These are phyloP conservation scores for Eucalyptus sp. DNA, from an alignment of 345 rosid genomes.

Conservation along the genomic window DNA sequence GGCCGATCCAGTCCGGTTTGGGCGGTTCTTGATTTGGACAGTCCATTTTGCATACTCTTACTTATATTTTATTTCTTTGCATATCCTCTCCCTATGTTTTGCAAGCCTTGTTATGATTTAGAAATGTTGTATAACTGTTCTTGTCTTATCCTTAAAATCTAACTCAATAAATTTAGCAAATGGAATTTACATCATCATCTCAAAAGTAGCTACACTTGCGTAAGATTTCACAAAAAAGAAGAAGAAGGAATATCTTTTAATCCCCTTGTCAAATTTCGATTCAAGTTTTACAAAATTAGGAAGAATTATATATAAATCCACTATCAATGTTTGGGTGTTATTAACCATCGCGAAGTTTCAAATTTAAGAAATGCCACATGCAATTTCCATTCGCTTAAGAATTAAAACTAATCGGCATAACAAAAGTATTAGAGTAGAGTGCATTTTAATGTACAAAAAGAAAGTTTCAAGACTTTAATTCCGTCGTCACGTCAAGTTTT, in stretches of 20 bases:
- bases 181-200: background rate
- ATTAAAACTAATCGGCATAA: background rate
- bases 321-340: background rate
- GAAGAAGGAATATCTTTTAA: background rate
- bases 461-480: background rate
- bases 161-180: background rate
- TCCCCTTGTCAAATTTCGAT: background rate
- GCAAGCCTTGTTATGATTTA: accelerated
- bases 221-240: background rate
- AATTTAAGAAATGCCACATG: background rate
- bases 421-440: background rate
- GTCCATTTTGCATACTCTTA: no score
- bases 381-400: background rate
- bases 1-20: accelerated
- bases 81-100: background rate
- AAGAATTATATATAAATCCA: background rate
- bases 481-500: background rate
- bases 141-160: background rate
- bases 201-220: accelerated
- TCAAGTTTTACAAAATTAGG: background rate
- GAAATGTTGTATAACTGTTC: background rate
- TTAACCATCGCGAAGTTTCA: background rate
- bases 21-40: accelerated
- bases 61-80: background rate
- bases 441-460: background rate